Evolutionary conservation across 164 flowering plant species (phyloP).

Genomic region (Dillenia suffruticosa): DNA sequence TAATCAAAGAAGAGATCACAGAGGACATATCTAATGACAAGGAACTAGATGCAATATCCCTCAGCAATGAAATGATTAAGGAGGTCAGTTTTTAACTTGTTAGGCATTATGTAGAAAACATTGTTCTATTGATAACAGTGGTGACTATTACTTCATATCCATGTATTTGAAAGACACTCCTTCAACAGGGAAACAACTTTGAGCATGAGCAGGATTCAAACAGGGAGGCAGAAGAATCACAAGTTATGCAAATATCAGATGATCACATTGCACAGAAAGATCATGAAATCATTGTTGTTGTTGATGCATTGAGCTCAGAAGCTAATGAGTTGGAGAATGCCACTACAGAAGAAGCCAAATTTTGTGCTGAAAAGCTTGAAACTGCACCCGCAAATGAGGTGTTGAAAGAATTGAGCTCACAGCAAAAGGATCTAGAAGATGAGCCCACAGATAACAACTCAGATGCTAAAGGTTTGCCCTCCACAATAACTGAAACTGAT

Average conservation of each 20-base stretch:
- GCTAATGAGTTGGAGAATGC: constrained; percentile 5
- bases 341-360: constrained; percentile 5
- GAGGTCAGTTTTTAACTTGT: constrained; percentile 17
- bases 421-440: neutral
- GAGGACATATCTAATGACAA: constrained; percentile 8
- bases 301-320: neutral
- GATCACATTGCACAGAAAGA: constrained; percentile 3
- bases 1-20: constrained; percentile 10
- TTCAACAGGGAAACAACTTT: neutral
- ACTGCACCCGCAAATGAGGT: constrained; percentile 2
- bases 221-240: constrained; percentile 6
- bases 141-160: no score
- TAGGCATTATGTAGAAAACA: neutral
- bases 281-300: neutral
- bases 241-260: constrained; percentile 1
- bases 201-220: constrained; percentile 4
- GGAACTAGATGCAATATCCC: constrained; percentile 1
- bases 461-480: constrained; percentile 12
- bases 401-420: constrained; percentile 6
- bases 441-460: constrained; percentile 1
- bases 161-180: no score
- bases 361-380: constrained; percentile 2
- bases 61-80: constrained; percentile 12
- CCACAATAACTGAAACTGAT: constrained; percentile 5
- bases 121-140: neutral